Conservation (phyloP, 257 asterid species). For the Penstemon davidsonii region DNA sequence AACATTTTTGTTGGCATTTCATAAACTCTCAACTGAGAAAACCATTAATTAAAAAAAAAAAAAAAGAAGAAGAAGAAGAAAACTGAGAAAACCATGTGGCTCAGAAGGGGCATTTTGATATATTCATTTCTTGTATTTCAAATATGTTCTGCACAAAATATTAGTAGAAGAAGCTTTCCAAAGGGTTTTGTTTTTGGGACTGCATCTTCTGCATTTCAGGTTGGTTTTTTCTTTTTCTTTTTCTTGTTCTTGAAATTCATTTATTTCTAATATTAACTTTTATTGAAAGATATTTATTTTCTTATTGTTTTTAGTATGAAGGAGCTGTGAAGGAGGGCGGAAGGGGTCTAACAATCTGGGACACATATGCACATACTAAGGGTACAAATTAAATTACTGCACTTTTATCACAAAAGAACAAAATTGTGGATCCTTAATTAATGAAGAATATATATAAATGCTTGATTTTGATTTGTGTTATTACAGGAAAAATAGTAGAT, state of each 20-base stretch:
- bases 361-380: conserved; percentile 67
- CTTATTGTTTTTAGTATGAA: conserved; percentile 55
- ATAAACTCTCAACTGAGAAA: no score
- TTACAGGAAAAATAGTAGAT: conserved; percentile 71
- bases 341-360: conserved; percentile 82
- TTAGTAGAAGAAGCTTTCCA: conserved; percentile 67
- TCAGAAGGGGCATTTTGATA: conserved; percentile 27
- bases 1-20: not conserved
- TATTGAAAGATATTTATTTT: not conserved
- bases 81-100: conserved; percentile 19
- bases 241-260: not conserved
- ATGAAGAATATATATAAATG: no score
- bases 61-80: no score
- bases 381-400: conserved; percentile 37
- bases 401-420: no score
- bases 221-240: conserved; percentile 11
- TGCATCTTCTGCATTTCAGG: conserved; percentile 93
- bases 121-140: conserved; percentile 29
- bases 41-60: no score
- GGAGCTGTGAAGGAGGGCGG: conserved; percentile 88
- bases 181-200: conserved; percentile 86
- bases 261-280: no score
- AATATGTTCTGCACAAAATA: conserved; percentile 37
- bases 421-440: no score
- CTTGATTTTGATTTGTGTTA: not conserved